A percentile compares a stretch with the other conserved stretches of the same genome.
Evolutionary conservation across 805 yeast species (phyloP).

Genomic region (Spathaspora arborariae): DNA sequence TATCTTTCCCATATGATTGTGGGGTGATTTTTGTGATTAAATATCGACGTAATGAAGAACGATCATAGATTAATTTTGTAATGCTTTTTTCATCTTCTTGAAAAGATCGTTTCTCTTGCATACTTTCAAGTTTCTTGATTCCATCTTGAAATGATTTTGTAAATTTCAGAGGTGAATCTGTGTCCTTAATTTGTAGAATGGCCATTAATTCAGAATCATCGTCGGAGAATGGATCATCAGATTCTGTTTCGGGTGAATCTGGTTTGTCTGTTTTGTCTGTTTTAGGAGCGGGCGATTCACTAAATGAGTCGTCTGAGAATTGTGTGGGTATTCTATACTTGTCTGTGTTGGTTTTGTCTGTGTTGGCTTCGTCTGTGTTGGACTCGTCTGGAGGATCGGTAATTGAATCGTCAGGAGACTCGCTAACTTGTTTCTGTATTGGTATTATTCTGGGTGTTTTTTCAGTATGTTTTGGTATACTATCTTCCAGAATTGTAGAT

Average conservation of each 20-base stretch:
- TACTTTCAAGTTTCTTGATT: constrained; percentile 10
- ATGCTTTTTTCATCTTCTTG: constrained; percentile 2
- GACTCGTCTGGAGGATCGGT: too few species aligned
- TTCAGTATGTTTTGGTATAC: background rate
- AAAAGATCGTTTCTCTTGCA: constrained; percentile 5
- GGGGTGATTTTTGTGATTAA: constrained; percentile 36
- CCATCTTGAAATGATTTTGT: constrained; percentile 12
- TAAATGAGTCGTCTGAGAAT: background rate
- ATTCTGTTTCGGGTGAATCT: background rate
- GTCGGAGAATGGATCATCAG: constrained; percentile 19
- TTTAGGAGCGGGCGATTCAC: too few species aligned
- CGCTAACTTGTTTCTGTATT: background rate
- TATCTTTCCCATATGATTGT: constrained; percentile 11
- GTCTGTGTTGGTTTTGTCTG: background rate
- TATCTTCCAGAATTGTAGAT: background rate
- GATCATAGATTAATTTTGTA: constrained; percentile 24
- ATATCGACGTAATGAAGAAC: constrained; percentile 44
- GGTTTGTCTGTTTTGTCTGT: too few species aligned
- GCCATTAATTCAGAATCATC: constrained; percentile 13
- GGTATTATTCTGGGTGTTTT: background rate
- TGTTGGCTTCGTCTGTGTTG: background rate
- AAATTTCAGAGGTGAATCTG: constrained; percentile 1
- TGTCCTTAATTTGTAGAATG: constrained; percentile 6
- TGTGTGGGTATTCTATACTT: background rate
- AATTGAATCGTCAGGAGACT: too few species aligned